phyloP scores from a whole-genome alignment of 2,329 filamentous ascomycete species.

The Scedosporium aurantiacum region DNA sequence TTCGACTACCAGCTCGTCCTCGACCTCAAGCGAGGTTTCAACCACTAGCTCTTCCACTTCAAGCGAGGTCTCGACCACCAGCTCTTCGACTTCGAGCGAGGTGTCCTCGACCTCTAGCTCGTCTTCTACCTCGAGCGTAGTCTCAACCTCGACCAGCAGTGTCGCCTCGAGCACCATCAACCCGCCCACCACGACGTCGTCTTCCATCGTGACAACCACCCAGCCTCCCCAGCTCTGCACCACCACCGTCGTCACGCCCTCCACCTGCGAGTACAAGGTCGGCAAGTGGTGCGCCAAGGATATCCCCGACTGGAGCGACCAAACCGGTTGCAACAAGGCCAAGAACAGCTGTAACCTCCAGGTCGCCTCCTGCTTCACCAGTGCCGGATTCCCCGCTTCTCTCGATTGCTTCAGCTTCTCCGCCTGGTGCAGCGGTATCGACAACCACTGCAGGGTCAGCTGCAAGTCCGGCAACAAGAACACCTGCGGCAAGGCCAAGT shows the following conservation, averaged over 20 bases:
- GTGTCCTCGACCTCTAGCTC: no score
- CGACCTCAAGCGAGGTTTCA: no score
- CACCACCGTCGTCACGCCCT: constrained; percentile 30
- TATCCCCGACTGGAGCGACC: constrained; percentile 35
- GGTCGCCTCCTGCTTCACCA: constrained; percentile 37
- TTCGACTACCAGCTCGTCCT: no score
- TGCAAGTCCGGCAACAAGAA: constrained; percentile 19
- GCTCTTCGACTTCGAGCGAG: no score
- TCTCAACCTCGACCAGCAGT: no score
- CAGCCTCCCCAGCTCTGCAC: constrained; percentile 34
- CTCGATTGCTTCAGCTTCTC: constrained; percentile 40
- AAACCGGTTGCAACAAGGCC: constrained; percentile 27
- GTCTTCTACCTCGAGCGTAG: no score
- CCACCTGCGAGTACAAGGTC: constrained; percentile 42
- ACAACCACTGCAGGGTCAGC: constrained; percentile 29
- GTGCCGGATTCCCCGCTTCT: constrained; percentile 37
- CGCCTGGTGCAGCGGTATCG: constrained; percentile 36
- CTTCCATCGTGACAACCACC: constrained; percentile 16
- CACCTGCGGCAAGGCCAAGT: constrained; percentile 31
- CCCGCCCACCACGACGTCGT: constrained; percentile 15
- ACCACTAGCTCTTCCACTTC: no score
- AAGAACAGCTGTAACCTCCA: constrained; percentile 35
- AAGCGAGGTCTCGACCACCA: no score
- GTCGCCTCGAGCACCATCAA: constrained; percentile 11
- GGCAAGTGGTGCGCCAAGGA: constrained; percentile 42